Evolutionary conservation across 2,329 filamentous ascomycete species (phyloP), one percentile per base, ranked within the genome.

Genomic region (Pseudopyrenochaeta lycopersici): DNA sequence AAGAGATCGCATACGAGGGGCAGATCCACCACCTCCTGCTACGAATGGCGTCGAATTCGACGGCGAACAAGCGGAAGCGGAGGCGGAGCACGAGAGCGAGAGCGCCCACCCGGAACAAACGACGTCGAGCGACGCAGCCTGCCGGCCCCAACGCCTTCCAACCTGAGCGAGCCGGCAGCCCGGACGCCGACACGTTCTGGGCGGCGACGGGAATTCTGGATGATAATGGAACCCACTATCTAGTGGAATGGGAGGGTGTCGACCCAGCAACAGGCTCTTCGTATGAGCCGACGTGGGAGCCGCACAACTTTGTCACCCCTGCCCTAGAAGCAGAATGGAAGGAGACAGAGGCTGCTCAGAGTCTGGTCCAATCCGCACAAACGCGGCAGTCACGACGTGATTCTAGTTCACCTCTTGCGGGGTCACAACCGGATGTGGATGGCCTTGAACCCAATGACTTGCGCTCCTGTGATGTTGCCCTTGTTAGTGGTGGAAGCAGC

Each of bases 311-410:
- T 41, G 46, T 43, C 17, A 49, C 38, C 36, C 40, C 30, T 36
- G 46, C 46, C 31, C 31, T 49, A 43, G 40, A 49, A 49, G 46
- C 30, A 49, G 46, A 49, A 11, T 49, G 39, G 39, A 33, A 48
- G 45, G 29, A 52, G 42, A 46, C 29, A 2, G 35, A 46, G 20
- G 49, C 41, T 46, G 41, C 49, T 46, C 39, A 27, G 23, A 27
- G 23, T 27, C n/a, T n/a, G n/a, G n/a, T n/a, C n/a, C n/a, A n/a
- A n/a, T n/a, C n/a, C n/a, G n/a, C n/a, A n/a, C n/a, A n/a, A n/a
- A n/a, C n/a, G n/a, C n/a, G n/a, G n/a, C n/a, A n/a, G n/a, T n/a
- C n/a, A n/a, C n/a, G n/a, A n/a, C n/a, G n/a, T n/a, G n/a, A n/a
- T n/a, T n/a, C n/a, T n/a, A n/a, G n/a, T n/a, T n/a, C n/a, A n/a